Percentiles rank a stretch among this genome's conserved stretches.
phyloP scores from a whole-genome alignment of 2,329 filamentous ascomycete genomes.

The Cladophialophora psammophila region DNA sequence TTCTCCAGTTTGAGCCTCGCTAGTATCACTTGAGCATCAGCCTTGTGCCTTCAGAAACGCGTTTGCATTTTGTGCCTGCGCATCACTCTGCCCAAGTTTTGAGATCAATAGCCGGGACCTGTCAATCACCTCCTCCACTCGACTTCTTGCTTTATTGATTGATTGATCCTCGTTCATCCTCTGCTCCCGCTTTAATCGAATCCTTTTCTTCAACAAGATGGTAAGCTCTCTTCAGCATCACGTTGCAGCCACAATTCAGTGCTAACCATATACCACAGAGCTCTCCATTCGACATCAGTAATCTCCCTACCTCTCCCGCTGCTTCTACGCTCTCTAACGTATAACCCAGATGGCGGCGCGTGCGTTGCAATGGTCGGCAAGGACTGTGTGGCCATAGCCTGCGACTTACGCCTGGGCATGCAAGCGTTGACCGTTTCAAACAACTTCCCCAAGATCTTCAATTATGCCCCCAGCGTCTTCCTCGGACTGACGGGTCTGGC shows the following conservation, averaged over 20 bases:
- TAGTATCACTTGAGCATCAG: neutral
- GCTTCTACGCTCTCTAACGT: constrained; percentile 1
- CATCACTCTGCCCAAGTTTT: constrained; percentile 3
- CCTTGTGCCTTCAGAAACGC: constrained; percentile 22
- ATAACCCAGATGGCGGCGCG: constrained; percentile 76
- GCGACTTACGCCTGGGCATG: constrained; percentile 95
- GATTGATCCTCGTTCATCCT: constrained; percentile 26
- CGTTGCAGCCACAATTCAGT: constrained; percentile 29
- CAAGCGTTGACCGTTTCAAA: constrained; percentile 97
- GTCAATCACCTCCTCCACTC: constrained; percentile 7
- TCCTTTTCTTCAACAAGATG: constrained; percentile 33
- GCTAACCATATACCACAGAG: constrained; percentile 61
- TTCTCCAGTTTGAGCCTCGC: constrained; percentile 22
- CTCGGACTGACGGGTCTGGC: constrained; percentile 95
- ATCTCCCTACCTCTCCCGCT: constrained; percentile 45
- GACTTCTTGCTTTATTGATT: constrained; percentile 10
- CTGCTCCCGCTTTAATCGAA: constrained; percentile 46
- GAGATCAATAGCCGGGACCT: neutral
- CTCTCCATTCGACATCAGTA: constrained; percentile 96
- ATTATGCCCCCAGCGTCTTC: constrained; percentile 88
- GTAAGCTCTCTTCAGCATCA: constrained; percentile 30
- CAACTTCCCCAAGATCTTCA: constrained; percentile 99
- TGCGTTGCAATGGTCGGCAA: constrained; percentile 99
- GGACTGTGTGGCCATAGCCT: constrained; percentile 99
- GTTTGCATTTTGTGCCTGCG: constrained; percentile 34